A percentile compares a stretch with the other conserved stretches of the same genome.
These are phyloP conservation scores for Phoma herbarum DNA, from an alignment of 2,329 filamentous ascomycete genomes.

Conservation along the genomic window DNA sequence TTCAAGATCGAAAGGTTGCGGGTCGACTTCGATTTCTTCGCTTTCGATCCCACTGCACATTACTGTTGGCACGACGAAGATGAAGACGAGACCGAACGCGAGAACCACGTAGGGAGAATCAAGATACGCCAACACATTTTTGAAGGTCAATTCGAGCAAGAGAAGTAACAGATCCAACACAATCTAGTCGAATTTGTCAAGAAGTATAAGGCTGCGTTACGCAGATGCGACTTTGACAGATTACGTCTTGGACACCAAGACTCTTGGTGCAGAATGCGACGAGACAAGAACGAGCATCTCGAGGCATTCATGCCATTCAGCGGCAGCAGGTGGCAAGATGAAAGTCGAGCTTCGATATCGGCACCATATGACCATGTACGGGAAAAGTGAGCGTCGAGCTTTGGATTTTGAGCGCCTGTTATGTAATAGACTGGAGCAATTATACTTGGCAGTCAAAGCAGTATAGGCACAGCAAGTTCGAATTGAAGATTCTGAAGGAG, in stretches of 20 bases:
- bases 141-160: not conserved
- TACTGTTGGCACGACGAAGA: not conserved
- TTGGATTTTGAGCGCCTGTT: not conserved
- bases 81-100: not conserved
- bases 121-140: not conserved
- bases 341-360: not conserved
- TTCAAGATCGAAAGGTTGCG: not conserved
- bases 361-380: not conserved
- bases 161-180: not conserved
- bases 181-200: not conserved
- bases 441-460: not conserved
- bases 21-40: not conserved
- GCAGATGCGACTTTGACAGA: not conserved
- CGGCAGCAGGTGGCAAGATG: not conserved
- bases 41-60: not conserved
- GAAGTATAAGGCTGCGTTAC: not conserved
- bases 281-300: not conserved
- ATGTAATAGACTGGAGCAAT: not conserved
- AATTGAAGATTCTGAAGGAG: not conserved
- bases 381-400: not conserved
- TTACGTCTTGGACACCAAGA: not conserved
- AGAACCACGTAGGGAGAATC: not conserved
- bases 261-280: not conserved
- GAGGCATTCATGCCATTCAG: not conserved
- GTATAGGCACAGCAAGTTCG: not conserved